These are phyloP conservation scores for Coelastrella sp. DNA, from an alignment of 139 green algal genomes.

Conservation along the genomic window DNA sequence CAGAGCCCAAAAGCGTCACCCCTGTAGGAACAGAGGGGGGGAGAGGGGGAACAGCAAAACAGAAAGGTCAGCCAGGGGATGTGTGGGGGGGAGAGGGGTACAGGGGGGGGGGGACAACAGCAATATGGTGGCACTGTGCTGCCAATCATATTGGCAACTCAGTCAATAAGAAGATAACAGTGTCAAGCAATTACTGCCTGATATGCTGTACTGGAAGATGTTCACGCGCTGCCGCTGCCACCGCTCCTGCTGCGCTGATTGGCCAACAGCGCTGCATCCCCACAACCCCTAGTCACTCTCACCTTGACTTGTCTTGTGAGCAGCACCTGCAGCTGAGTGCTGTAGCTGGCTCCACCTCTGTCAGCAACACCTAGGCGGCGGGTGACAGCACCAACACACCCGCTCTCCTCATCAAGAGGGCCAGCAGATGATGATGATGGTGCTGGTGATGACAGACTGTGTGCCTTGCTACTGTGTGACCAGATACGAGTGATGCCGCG, in stretches of 20 bases:
- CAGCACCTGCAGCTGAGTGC: constrained; percentile 58
- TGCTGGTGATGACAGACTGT: not conserved
- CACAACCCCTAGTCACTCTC: not conserved
- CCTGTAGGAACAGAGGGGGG: not conserved
- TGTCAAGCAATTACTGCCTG: not conserved
- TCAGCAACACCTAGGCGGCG: constrained; percentile 6
- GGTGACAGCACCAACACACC: not conserved
- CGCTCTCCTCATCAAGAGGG: not conserved
- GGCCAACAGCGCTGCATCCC: too few species aligned
- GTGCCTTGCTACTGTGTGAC: not conserved
- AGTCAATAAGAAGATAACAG: not conserved
- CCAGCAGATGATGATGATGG: not conserved
- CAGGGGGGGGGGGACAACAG: too few species aligned
- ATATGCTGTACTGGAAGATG: too few species aligned
- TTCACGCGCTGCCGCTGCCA: not conserved
- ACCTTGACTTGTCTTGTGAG: constrained; percentile 52
- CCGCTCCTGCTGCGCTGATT: not conserved
- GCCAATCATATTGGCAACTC: too few species aligned
- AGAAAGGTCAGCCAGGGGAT: too few species aligned
- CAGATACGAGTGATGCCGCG: constrained; percentile 17
- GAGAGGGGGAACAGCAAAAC: not conserved
- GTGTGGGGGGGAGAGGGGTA: too few species aligned
- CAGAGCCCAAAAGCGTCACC: not conserved
- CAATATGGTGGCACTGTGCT: too few species aligned
- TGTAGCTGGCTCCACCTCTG: constrained; percentile 41